A percentile compares a stretch with the other conserved stretches of the same genome.
phyloP scores from a whole-genome alignment of 2,329 filamentous ascomycete species.

The Beauveria caledonica region DNA sequence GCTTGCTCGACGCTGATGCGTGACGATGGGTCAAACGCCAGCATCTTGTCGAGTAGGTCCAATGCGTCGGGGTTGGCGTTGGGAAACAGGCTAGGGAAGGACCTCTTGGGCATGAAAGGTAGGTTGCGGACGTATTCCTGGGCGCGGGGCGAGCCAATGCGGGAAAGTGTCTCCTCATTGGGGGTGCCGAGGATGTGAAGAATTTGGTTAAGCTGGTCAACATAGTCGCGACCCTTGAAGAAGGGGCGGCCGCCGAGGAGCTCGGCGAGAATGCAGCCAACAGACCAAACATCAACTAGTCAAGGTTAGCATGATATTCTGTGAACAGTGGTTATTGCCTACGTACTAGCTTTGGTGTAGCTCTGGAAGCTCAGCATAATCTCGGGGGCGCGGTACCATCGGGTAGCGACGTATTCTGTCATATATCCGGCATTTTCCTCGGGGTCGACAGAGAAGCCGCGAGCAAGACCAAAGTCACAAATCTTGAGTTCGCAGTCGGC shows the following conservation, averaged over 20 bases:
- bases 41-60: conserved; percentile 92
- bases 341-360: conserved; percentile 99
- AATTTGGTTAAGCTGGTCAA: conserved; percentile 99
- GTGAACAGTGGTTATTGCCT: too few species aligned
- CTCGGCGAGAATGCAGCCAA: conserved; percentile 95
- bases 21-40: conserved; percentile 89
- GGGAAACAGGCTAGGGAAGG: conserved; percentile 82
- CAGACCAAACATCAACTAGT: conserved; percentile 95
- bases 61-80: conserved; percentile 93
- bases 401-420: conserved; percentile 97
- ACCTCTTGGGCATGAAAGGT: conserved; percentile 87
- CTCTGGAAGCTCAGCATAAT: conserved; percentile 99
- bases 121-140: conserved; percentile 98
- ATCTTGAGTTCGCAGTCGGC: conserved; percentile 99
- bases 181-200: conserved; percentile 95
- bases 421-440: conserved; percentile 99
- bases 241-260: conserved; percentile 92
- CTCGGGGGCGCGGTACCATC: conserved; percentile 92
- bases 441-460: conserved; percentile 93
- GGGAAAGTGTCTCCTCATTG: conserved; percentile 85
- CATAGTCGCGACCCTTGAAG: conserved; percentile 98
- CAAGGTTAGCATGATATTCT: neutral
- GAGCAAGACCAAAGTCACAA: conserved; percentile 91
- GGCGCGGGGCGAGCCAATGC: conserved; percentile 89
- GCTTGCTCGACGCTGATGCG: conserved; percentile 93